Evolutionary conservation across 1,284 basidiomycete genomes (phyloP).

Genomic region (Leccinum huronense): DNA sequence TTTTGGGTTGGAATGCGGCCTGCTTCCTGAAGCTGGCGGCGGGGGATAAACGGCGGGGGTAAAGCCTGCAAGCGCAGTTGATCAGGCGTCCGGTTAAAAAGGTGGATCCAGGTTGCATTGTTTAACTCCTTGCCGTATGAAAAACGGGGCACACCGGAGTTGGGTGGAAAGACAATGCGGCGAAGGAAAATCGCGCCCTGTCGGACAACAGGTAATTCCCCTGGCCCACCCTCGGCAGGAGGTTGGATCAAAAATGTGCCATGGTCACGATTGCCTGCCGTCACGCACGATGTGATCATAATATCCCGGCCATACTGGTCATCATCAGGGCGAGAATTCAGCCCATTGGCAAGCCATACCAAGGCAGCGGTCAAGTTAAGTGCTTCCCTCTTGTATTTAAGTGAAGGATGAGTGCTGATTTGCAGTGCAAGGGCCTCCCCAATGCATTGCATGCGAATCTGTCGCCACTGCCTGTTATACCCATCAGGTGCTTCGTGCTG

Average conservation of each 20-base stretch:
- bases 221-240: not conserved
- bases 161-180: conserved; percentile 1
- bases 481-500: not conserved
- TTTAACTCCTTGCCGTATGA: conserved; percentile 9
- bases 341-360: conserved; percentile 12
- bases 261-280: not conserved
- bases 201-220: conserved; percentile 1
- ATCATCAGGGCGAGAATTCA: conserved; percentile 12
- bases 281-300: conserved; percentile 9
- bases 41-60: conserved; percentile 5
- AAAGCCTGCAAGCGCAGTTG: conserved; percentile 7
- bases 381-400: conserved; percentile 10
- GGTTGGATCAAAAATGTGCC: conserved; percentile 9
- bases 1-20: conserved; percentile 11
- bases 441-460: conserved; percentile 12
- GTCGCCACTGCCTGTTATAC: conserved; percentile 11
- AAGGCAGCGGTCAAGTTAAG: conserved; percentile 12
- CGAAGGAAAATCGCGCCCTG: conserved; percentile 13
- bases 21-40: not conserved
- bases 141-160: conserved; percentile 5
- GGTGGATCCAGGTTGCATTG: conserved; percentile 7
- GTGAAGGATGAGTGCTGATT: conserved; percentile 1
- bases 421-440: conserved; percentile 10
- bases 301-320: conserved; percentile 12
- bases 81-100: conserved; percentile 3